A percentile compares a stretch with the other conserved stretches of the same genome.
Conservation (phyloP, 305 asterid genomes). For the Rubia peregrina region DNA sequence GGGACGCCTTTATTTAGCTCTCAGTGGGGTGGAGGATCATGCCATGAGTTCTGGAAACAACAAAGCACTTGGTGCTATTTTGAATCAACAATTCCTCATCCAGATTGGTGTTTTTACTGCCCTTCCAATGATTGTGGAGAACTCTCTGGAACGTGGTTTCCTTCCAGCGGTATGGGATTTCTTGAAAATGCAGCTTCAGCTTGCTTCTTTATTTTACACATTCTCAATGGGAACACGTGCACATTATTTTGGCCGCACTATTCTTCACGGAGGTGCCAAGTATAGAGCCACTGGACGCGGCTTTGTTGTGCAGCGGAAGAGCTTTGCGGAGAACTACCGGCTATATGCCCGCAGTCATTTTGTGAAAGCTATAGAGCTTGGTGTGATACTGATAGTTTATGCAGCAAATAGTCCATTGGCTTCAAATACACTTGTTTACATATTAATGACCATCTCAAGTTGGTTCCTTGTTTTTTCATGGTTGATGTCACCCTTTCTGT, state of each 20-base stretch:
- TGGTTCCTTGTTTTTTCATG: constrained; percentile 95
- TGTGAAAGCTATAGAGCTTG: constrained; percentile 92
- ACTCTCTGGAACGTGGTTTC: constrained; percentile 83
- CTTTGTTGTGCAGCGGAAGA: constrained; percentile 86
- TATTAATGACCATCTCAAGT: constrained; percentile 77
- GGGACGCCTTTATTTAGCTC: constrained; percentile 91
- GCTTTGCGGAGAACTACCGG: constrained; percentile 85
- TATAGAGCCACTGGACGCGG: constrained; percentile 97
- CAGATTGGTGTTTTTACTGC: constrained; percentile 91
- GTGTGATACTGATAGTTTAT: constrained; percentile 68
- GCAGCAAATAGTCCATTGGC: constrained; percentile 57
- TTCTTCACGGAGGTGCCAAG: constrained; percentile 96
- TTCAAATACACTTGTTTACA: constrained; percentile 57
- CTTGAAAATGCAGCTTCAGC: constrained; percentile 79
- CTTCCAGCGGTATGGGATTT: constrained; percentile 87
- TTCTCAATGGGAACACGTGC: constrained; percentile 96
- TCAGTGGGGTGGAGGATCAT: constrained; percentile 63
- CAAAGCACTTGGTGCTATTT: constrained; percentile 68
- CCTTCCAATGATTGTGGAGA: constrained; percentile 90
- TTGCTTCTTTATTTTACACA: constrained; percentile 73
- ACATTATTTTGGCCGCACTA: constrained; percentile 88
- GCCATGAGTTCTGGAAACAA: constrained; percentile 51
- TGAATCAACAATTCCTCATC: constrained; percentile 88
- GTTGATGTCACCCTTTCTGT: constrained; percentile 82
- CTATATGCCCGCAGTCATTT: constrained; percentile 94